Conservation (phyloP, 1,139 yeast genomes). For the Pichia sp. region DNA sequence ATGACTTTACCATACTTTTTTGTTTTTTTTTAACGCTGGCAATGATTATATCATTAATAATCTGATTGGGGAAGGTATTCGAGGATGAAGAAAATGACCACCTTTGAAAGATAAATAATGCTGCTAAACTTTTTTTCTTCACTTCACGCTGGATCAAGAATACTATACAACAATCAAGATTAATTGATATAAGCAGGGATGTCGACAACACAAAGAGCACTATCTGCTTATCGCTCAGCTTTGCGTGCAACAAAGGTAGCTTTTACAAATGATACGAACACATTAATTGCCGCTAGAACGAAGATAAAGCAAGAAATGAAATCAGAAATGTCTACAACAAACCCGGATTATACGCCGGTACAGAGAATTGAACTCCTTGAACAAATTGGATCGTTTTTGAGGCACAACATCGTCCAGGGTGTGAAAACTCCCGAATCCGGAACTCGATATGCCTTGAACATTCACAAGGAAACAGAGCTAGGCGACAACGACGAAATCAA, state of each 20-base stretch:
- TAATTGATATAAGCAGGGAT: not conserved
- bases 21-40: not conserved
- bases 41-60: not conserved
- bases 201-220: constrained; percentile 24
- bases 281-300: constrained; percentile 59
- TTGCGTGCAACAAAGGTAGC: constrained; percentile 66
- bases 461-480: constrained; percentile 78
- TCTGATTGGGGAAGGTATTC: not conserved
- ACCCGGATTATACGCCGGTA: constrained; percentile 46
- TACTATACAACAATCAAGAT: not conserved
- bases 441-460: constrained; percentile 52
- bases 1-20: not conserved
- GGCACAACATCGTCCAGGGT: constrained; percentile 83
- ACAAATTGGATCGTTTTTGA: constrained; percentile 65
- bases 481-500: constrained; percentile 78
- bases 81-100: not conserved
- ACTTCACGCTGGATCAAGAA: not conserved
- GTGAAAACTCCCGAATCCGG: constrained; percentile 42
- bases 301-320: constrained; percentile 46
- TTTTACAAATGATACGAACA: constrained; percentile 52
- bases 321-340: constrained; percentile 35
- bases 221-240: constrained; percentile 62
- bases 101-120: too few species aligned
- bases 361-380: constrained; percentile 60
- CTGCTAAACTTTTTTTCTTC: not conserved